Evolutionary conservation across 768 basidiomycete genomes (phyloP), one percentile per base, ranked within the genome.

Genomic region (Hemileccinum impolitum): DNA sequence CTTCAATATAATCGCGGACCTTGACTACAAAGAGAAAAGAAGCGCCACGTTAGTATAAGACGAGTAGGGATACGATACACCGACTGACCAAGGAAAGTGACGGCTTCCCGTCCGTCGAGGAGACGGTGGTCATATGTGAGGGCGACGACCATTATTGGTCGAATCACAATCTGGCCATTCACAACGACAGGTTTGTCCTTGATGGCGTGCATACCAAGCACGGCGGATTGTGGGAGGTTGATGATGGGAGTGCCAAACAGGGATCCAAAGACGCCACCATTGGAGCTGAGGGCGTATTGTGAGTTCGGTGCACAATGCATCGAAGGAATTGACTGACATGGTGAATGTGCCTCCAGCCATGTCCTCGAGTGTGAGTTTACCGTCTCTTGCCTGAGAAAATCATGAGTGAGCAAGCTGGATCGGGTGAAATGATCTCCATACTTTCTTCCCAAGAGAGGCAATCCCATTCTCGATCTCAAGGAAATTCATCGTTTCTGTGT

Each of bases 321-420:
- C 21, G 34, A 10, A 50, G 21, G 9, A 40, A 47, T 30, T 30
- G 32, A 73, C 87, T 55, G 57, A 93, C 92, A 97, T 97, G 56
- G 95, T 98, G 79, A 99, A 97, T n/a, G 92, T 85, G 42, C 95
- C 95, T 42, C 95, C 95, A 30, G 93, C 79, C 95, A 97, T 97
- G 69, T 99, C 95, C 68, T 97, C 96, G 45, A 98, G 78, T n/a
- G 87, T 85, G 45, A 98, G 79, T 70, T 96, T 96, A 59, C 89
- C 82, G 66, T 96, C 94, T 49, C 86, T 78, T 19, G 94, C 95
- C 84, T 85, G 56, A 13, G 45, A 49, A 47, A 38, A 43, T 43
- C 2, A 35, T 50, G 49, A 50, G 45, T 42, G 21, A 53, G 35
- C 47, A 50, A 42, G 41, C 32, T 35, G 30, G 26, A 53, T 39